A percentile compares a stretch with the other conserved stretches of the same genome.
These are phyloP conservation scores for Bassia scoparia DNA, from an alignment of 148 eudicot species.

Conservation along the genomic window DNA sequence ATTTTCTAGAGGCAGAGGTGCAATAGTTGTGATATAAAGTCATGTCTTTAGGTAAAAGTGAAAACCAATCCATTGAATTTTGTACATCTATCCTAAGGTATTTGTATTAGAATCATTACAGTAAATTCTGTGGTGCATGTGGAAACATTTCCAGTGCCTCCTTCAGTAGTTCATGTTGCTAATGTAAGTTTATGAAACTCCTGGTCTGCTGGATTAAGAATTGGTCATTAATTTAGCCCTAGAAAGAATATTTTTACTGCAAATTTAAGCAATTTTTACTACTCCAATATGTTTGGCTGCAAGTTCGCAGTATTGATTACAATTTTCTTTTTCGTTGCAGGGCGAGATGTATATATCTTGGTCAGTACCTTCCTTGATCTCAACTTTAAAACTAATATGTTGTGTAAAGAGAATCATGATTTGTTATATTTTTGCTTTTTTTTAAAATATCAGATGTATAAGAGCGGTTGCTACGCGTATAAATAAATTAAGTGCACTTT, in stretches of 20 bases:
- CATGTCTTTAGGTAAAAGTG: background rate
- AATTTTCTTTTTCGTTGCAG: conserved; percentile 43
- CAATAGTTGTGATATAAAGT: background rate
- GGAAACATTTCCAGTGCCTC: too few relatives aligned
- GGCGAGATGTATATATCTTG: conserved; percentile 90
- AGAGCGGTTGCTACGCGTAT: too few relatives aligned
- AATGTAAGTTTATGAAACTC: background rate
- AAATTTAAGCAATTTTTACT: conserved; percentile 1
- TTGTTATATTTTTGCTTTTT: background rate
- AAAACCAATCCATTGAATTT: background rate
- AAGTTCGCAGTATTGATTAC: conserved; percentile 20
- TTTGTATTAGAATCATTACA: background rate
- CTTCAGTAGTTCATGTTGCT: background rate
- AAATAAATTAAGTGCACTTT: background rate
- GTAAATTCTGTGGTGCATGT: background rate
- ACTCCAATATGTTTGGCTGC: background rate
- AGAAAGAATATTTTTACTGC: background rate
- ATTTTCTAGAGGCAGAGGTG: background rate
- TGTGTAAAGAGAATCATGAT: conserved; percentile 5
- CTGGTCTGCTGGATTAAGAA: background rate
- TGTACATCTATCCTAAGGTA: background rate
- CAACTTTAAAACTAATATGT: conserved; percentile 21
- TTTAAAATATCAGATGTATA: background rate
- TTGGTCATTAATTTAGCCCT: conserved; percentile 2
- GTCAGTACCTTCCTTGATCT: conserved; percentile 46